A percentile compares a stretch with the other conserved stretches of the same genome.
Evolutionary conservation across 2,329 filamentous ascomycete species (phyloP).

Genomic region (Hymenoscyphus salicellus): DNA sequence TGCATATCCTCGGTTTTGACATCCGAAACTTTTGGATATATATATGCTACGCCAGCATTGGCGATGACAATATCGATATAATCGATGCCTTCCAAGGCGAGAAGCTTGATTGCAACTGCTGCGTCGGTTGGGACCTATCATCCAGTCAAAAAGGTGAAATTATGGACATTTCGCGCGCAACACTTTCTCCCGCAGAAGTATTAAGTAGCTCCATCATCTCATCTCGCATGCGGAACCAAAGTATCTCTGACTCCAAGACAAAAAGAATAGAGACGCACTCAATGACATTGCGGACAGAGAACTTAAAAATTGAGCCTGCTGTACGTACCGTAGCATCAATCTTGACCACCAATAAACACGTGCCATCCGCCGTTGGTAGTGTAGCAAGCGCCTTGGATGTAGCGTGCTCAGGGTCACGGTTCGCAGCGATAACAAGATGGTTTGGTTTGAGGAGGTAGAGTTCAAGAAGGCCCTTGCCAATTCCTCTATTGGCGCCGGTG

Average conservation of each 20-base stretch:
- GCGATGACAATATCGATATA: conserved; percentile 39
- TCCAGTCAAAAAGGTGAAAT: no score
- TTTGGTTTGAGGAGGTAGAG: conserved; percentile 25
- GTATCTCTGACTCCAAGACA: no score
- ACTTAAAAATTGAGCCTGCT: background rate
- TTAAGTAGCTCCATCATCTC: background rate
- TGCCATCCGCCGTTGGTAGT: conserved; percentile 32
- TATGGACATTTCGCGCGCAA: background rate
- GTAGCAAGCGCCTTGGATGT: conserved; percentile 32
- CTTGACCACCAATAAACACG: conserved; percentile 34
- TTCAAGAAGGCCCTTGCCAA: conserved; percentile 8
- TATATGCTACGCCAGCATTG: conserved; percentile 37
- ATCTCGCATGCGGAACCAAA: background rate
- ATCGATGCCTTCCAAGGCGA: conserved; percentile 31
- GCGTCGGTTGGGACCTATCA: conserved; percentile 27
- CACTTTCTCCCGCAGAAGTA: background rate
- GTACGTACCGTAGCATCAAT: conserved; percentile 30
- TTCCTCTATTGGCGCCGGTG: conserved; percentile 24
- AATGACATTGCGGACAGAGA: background rate
- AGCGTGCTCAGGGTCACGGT: conserved; percentile 34
- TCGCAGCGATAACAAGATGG: conserved; percentile 39
- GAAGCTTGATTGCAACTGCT: conserved; percentile 29
- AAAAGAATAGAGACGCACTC: background rate
- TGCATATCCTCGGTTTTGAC: conserved; percentile 32
- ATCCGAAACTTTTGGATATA: conserved; percentile 34